Percentiles rank a stretch among this genome's conserved stretches.
Evolutionary conservation across 495 filamentous ascomycete species (phyloP).

Genomic region (Apiosordaria backusii): DNA sequence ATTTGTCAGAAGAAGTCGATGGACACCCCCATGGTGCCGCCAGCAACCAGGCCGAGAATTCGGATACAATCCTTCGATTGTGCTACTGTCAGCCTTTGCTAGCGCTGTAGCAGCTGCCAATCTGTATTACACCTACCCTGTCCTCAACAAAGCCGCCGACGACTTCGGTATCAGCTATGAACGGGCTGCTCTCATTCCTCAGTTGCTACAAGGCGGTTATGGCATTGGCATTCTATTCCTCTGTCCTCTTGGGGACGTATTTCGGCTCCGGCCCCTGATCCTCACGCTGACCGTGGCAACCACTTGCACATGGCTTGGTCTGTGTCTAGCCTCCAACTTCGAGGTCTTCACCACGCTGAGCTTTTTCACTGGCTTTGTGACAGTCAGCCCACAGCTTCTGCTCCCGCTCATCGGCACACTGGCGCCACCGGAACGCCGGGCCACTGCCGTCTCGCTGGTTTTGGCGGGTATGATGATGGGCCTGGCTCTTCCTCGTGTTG

Average conservation of each 20-base stretch:
- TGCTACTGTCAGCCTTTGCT: neutral
- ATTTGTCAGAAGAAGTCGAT: neutral
- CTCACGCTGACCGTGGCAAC: constrained; percentile 59
- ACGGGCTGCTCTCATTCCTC: constrained; percentile 56
- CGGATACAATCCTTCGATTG: neutral
- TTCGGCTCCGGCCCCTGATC: constrained; percentile 65
- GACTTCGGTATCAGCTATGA: constrained; percentile 61
- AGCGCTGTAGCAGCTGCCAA: constrained; percentile 59
- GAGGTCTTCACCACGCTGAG: constrained; percentile 61
- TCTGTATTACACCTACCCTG: constrained; percentile 70
- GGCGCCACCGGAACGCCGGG: constrained; percentile 61
- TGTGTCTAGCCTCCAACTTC: constrained; percentile 64
- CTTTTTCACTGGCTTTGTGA: constrained; percentile 63
- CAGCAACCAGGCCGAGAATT: neutral
- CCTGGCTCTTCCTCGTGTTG: neutral
- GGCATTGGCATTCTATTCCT: constrained; percentile 68
- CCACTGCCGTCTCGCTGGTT: constrained; percentile 64
- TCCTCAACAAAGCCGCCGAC: constrained; percentile 61
- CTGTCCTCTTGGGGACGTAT: constrained; percentile 71
- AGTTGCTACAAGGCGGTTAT: constrained; percentile 77
- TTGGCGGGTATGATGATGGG: constrained; percentile 68
- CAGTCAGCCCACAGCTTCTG: constrained; percentile 77
- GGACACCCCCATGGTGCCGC: neutral
- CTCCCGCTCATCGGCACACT: constrained; percentile 74
- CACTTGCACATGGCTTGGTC: constrained; percentile 50